Base-by-base conservation (phyloP, 768 basidiomycete species). In the Lentinus brumalis region DNA sequence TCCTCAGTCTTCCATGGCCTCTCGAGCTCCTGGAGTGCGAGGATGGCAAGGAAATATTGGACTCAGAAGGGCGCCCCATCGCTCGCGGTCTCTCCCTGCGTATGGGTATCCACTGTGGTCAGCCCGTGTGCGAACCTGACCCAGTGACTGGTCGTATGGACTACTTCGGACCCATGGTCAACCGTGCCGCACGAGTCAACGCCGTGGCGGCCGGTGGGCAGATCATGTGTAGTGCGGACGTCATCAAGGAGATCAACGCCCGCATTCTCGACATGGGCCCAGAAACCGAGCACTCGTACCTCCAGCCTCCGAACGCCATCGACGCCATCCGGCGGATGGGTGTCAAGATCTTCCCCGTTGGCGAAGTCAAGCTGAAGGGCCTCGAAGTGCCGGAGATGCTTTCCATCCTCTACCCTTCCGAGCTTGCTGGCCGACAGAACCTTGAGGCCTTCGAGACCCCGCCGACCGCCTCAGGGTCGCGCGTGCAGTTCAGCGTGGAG, bases 81-180 rank as follows among this genome's bases (percentile, higher is more conserved):
- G 87, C 91, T 41, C 85, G 95, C 5, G 97, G 97, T 6, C 76
- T 99, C 16, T 94, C 94, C 18, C 92, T 98, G 4, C 87, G 97
- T 38, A 98, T 99, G 96, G 96, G 97, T 42, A 90, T 99, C 44
- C 97, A 99, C 72, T 94, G 91, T 67, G 97, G 97, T 15, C 73
- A 74, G 21, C 97, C 97, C 0, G 83, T 92, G 31, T 97, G 94
- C 70, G 96, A 97, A 70, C 83, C 86, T 3, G 97, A 99, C 74
- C 69, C 65, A 1, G 66, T 67, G 38, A 69, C 70, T 3, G 79
- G 87, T 60, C 89, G 97, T 47, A 98, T 99, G 97, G 96, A 98
- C 73, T 98, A 98, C 75, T 92, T 96, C 68, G 96, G 96, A 0
- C 89, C 94, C 1, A 93, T 97, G 86, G 94, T 96, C 66, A 98